Evolutionary conservation across 805 yeast species (phyloP).

Genomic region (Komagataella ulmi): DNA sequence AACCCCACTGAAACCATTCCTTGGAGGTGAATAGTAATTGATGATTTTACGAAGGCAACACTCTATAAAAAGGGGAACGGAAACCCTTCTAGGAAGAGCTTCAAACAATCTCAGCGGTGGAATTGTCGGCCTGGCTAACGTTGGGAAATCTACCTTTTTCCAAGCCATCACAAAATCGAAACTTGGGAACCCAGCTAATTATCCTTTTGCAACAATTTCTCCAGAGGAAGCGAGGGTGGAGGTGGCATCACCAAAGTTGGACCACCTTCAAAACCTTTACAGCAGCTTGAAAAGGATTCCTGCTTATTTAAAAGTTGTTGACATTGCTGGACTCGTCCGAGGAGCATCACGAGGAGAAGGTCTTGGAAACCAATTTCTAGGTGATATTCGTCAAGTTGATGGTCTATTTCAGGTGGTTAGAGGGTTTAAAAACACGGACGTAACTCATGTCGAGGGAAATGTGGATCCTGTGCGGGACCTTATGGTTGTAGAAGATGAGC

Average conservation of each 20-base stretch:
- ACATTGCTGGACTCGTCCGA: conserved; percentile 58
- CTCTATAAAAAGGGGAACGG: background rate
- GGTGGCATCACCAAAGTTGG: conserved; percentile 50
- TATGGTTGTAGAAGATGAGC: conserved; percentile 50
- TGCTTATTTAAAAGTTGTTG: conserved; percentile 43
- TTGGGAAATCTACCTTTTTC: conserved; percentile 95
- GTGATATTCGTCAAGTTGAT: conserved; percentile 59
- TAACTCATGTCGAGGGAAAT: conserved; percentile 50
- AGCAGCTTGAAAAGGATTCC: conserved; percentile 37
- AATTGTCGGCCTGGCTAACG: conserved; percentile 55
- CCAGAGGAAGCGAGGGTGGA: conserved; percentile 96
- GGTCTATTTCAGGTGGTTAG: conserved; percentile 61
- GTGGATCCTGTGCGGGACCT: conserved; percentile 56
- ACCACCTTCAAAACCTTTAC: conserved; percentile 32
- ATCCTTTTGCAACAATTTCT: conserved; percentile 95
- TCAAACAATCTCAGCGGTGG: conserved; percentile 24
- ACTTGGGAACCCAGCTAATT: conserved; percentile 93
- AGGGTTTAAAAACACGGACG: conserved; percentile 49
- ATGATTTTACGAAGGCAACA: background rate
- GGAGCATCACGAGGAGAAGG: conserved; percentile 59
- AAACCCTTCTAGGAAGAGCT: conserved; percentile 16
- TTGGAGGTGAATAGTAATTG: no score
- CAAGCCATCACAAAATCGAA: conserved; percentile 92
- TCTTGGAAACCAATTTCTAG: conserved; percentile 59
- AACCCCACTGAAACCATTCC: no score